phyloP scores from a whole-genome alignment of 2,329 filamentous ascomycete species.

The Sporothrix luriei region DNA sequence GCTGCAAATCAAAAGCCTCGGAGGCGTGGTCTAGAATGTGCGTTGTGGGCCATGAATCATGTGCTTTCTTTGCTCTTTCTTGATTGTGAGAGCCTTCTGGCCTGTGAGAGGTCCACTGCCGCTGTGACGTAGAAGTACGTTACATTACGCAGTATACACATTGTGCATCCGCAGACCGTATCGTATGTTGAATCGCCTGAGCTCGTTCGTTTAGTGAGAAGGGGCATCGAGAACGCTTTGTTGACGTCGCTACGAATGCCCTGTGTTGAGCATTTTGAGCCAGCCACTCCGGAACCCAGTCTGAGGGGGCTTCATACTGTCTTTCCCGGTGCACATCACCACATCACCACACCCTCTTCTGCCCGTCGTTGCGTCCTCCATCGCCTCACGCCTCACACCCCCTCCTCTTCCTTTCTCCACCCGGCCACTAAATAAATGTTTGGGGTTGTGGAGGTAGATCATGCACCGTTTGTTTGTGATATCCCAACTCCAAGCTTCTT shows the following conservation, averaged over 20 bases:
- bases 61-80: background rate
- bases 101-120: background rate
- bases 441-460: constrained; percentile 26
- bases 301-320: background rate
- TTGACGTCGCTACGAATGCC: background rate
- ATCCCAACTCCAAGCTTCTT: background rate
- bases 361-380: background rate
- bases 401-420: background rate
- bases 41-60: constrained; percentile 16
- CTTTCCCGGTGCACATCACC: background rate
- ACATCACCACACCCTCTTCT: constrained; percentile 10
- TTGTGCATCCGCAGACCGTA: constrained; percentile 20
- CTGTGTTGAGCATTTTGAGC: background rate
- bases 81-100: background rate
- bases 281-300: too few species aligned
- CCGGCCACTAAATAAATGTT: constrained; percentile 24
- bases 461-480: constrained; percentile 26
- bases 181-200: constrained; percentile 27
- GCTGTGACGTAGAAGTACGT: too few species aligned
- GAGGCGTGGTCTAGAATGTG: background rate
- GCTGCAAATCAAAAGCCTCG: constrained; percentile 8
- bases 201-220: constrained; percentile 10
- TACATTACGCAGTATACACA: background rate
- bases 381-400: background rate
- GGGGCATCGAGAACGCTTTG: constrained; percentile 5